Evolutionary conservation across 1,284 basidiomycete genomes (phyloP).

Genomic region (Leccinum huronense): DNA sequence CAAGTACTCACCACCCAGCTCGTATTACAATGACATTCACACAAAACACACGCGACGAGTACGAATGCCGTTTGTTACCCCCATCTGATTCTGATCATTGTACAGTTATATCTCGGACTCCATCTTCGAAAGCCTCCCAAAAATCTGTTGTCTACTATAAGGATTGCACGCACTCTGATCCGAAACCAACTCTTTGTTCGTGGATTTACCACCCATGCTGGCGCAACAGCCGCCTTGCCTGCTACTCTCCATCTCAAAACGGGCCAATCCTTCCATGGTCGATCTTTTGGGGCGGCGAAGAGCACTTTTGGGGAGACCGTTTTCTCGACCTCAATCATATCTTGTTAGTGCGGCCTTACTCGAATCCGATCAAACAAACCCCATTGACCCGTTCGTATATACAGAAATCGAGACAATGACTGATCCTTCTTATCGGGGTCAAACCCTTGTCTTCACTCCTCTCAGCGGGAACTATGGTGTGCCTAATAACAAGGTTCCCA

Average conservation of each 20-base stretch:
- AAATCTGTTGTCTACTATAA: conserved; percentile 28
- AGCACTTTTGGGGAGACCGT: conserved; percentile 97
- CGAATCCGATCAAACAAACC: neutral
- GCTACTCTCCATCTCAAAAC: conserved; percentile 92
- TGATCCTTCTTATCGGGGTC: conserved; percentile 96
- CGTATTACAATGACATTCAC: conserved; percentile 74
- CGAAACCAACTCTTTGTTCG: conserved; percentile 52
- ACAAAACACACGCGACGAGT: conserved; percentile 84
- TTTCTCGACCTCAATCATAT: conserved; percentile 98
- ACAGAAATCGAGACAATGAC: conserved; percentile 99
- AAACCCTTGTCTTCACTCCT: conserved; percentile 97
- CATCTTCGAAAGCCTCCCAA: conserved; percentile 46
- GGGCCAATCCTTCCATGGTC: conserved; percentile 88
- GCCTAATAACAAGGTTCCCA: conserved; percentile 74
- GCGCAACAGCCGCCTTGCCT: conserved; percentile 52
- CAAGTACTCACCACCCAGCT: conserved; percentile 28
- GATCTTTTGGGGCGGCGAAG: conserved; percentile 85
- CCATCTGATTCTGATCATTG: conserved; percentile 9
- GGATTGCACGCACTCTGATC: conserved; percentile 58
- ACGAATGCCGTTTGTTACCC: conserved; percentile 30
- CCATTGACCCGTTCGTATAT: conserved; percentile 15
- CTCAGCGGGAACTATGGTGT: conserved; percentile 99
- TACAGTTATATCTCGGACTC: conserved; percentile 78
- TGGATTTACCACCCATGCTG: conserved; percentile 65
- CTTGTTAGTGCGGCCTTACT: conserved; percentile 57